Evolutionary conservation across 2,329 filamentous ascomycete genomes (phyloP).

Genomic region (Dryadomyces sulphureus): DNA sequence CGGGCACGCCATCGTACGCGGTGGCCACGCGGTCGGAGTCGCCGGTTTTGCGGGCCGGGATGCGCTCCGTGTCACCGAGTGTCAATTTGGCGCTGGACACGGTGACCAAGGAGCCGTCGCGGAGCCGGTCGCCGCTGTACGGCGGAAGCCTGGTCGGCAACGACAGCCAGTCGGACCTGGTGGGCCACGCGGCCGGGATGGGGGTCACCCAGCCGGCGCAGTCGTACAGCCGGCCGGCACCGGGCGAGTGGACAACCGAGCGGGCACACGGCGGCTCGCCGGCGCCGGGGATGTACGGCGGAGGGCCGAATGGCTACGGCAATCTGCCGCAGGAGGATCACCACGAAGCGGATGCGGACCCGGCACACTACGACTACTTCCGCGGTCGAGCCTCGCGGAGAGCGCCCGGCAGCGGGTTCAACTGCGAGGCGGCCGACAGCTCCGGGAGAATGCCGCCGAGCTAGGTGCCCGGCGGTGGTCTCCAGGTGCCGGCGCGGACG

Average conservation of each 20-base stretch:
- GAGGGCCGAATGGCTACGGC: slow-evolving; percentile 45
- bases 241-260: slow-evolving; percentile 14
- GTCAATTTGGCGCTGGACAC: slow-evolving; percentile 13
- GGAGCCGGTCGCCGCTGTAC: slow-evolving; percentile 33
- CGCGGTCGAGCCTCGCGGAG: slow-evolving; percentile 19
- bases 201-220: slow-evolving; percentile 20
- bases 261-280: slow-evolving; percentile 18
- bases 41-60: slow-evolving; percentile 4
- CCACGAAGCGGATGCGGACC: slow-evolving; percentile 22
- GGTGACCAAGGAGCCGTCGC: slow-evolving; percentile 13
- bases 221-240: too few species aligned
- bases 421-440: slow-evolving; percentile 4
- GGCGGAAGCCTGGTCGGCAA: slow-evolving; percentile 26
- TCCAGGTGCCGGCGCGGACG: neutral
- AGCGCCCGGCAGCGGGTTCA: slow-evolving; percentile 8
- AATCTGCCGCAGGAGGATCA: slow-evolving; percentile 39
- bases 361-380: slow-evolving; percentile 43
- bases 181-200: slow-evolving; percentile 37
- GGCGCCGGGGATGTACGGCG: slow-evolving; percentile 37
- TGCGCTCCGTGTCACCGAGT: slow-evolving; percentile 6
- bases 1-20: slow-evolving; percentile 2
- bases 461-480: slow-evolving; percentile 7
- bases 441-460: slow-evolving; percentile 5
- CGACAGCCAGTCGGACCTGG: slow-evolving; percentile 36
- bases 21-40: slow-evolving; percentile 5